These are phyloP conservation scores for Xylaria sp. DNA, from an alignment of 2,329 filamentous ascomycete species.

Conservation along the genomic window DNA sequence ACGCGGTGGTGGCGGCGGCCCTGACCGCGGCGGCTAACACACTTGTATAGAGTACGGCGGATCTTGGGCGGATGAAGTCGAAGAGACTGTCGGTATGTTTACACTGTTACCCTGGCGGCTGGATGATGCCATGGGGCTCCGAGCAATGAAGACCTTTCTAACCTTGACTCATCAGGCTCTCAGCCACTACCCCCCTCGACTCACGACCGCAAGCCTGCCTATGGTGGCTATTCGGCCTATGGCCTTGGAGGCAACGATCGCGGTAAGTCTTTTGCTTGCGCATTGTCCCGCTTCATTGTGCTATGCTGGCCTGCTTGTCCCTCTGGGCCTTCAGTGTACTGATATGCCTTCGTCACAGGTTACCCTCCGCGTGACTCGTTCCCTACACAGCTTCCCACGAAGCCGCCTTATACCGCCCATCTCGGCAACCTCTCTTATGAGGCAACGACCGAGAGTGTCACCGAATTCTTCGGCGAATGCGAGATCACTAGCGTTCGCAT, in stretches of 20 bases:
- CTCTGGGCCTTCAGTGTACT: background rate
- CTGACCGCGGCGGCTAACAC: conserved; percentile 24
- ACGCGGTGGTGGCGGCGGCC: conserved; percentile 6
- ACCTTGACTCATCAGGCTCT: conserved; percentile 40
- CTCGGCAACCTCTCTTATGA: conserved; percentile 96
- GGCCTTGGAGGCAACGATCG: conserved; percentile 27
- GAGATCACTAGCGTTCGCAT: conserved; percentile 87
- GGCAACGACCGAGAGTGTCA: conserved; percentile 75
- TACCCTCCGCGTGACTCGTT: conserved; percentile 67
- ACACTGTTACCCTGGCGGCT: conserved; percentile 1
- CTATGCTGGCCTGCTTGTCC: background rate
- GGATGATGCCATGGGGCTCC: conserved; percentile 4
- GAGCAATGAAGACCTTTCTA: conserved; percentile 11
- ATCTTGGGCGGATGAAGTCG: conserved; percentile 99
- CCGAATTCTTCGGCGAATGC: conserved; percentile 79
- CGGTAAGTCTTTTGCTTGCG: conserved; percentile 29
- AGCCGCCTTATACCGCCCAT: conserved; percentile 92
- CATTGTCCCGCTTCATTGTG: background rate
- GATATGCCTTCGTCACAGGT: conserved; percentile 34
- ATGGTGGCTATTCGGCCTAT: conserved; percentile 16
- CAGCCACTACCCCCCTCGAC: conserved; percentile 48
- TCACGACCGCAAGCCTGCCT: conserved; percentile 26
- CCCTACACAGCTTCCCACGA: conserved; percentile 69
- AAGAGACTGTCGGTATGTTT: conserved; percentile 73
- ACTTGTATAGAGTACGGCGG: conserved; percentile 50